Percentiles rank a stretch among this genome's conserved stretches.
Conservation (phyloP, 768 basidiomycete genomes). For the Lactarius tabidus region DNA sequence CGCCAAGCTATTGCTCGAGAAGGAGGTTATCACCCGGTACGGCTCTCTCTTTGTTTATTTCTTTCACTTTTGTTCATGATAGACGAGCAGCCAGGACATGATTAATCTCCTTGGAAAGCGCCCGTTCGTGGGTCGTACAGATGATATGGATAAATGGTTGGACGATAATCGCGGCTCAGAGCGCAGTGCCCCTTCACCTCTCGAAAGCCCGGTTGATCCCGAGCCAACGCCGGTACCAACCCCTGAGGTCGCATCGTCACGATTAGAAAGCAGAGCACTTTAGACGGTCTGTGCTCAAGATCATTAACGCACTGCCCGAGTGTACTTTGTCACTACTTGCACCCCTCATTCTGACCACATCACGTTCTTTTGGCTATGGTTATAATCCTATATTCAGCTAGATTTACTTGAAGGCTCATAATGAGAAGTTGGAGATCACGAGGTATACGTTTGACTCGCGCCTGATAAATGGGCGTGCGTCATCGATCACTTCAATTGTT, state of each 20-base stretch:
- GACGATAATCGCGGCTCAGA: slow-evolving; percentile 65
- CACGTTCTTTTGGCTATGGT: background rate
- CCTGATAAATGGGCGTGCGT: slow-evolving; percentile 52
- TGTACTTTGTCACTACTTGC: slow-evolving; percentile 10
- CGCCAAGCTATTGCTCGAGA: slow-evolving; percentile 83
- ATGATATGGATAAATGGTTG: slow-evolving; percentile 98
- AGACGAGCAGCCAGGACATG: slow-evolving; percentile 71
- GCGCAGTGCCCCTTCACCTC: slow-evolving; percentile 60
- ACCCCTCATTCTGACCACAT: slow-evolving; percentile 15
- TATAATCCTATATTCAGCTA: slow-evolving; percentile 1
- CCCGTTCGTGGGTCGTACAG: slow-evolving; percentile 69
- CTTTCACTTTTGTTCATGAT: slow-evolving; percentile 1
- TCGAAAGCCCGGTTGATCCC: slow-evolving; percentile 40
- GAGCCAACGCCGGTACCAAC: slow-evolving; percentile 37
- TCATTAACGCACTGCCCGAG: background rate
- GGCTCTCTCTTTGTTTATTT: slow-evolving; percentile 24
- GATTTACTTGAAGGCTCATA: background rate
- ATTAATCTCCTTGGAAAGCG: slow-evolving; percentile 76
- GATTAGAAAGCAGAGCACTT: slow-evolving; percentile 32
- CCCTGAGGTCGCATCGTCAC: slow-evolving; percentile 49
- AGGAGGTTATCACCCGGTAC: slow-evolving; percentile 92
- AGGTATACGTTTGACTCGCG: slow-evolving; percentile 65
- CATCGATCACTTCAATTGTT: background rate
- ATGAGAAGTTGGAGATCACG: slow-evolving; percentile 32
- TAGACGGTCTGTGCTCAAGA: slow-evolving; percentile 7